These are phyloP conservation scores for Scleroderma citrinum DNA, from an alignment of 768 basidiomycete species.

Conservation along the genomic window DNA sequence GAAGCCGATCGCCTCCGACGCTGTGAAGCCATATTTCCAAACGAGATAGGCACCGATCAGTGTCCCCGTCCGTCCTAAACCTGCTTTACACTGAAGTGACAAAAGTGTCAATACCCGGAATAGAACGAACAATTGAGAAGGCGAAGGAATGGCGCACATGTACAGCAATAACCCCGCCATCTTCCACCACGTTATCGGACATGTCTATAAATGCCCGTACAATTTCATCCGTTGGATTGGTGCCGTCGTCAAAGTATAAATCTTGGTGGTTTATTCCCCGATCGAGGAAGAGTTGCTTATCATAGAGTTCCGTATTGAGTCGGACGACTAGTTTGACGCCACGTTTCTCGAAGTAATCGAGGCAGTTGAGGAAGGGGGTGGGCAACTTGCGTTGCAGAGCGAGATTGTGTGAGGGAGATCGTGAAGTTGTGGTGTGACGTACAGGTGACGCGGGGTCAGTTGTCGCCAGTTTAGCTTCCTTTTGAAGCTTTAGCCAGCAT, in stretches of 20 bases:
- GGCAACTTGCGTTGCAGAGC: slow-evolving; percentile 76
- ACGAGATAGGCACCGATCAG: slow-evolving; percentile 97
- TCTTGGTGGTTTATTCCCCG: slow-evolving; percentile 86
- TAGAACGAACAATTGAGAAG: slow-evolving; percentile 7
- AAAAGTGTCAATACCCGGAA: slow-evolving; percentile 16
- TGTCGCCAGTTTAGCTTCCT: slow-evolving; percentile 46
- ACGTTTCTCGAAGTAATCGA: slow-evolving; percentile 87
- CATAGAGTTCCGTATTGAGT: slow-evolving; percentile 90
- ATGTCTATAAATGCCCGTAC: slow-evolving; percentile 86
- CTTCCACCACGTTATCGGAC: slow-evolving; percentile 70
- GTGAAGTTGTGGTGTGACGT: slow-evolving; percentile 20
- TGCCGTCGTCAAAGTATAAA: slow-evolving; percentile 96
- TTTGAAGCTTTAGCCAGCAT: slow-evolving; percentile 71
- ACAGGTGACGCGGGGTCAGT: slow-evolving; percentile 21
- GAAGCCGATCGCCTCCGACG: slow-evolving; percentile 92
- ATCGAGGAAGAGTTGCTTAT: slow-evolving; percentile 72
- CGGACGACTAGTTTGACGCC: slow-evolving; percentile 89
- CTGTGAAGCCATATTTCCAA: slow-evolving; percentile 98
- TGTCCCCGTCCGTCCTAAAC: slow-evolving; percentile 92
- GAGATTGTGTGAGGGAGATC: slow-evolving; percentile 34
- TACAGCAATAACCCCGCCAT: slow-evolving; percentile 79
- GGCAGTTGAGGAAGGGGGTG: slow-evolving; percentile 79
- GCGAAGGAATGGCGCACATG: slow-evolving; percentile 53
- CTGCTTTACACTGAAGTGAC: slow-evolving; percentile 79
- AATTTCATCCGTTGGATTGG: slow-evolving; percentile 95